Percentiles rank a stretch among this genome's conserved stretches.
Evolutionary conservation across 1,284 basidiomycete genomes (phyloP).

Genomic region (Rhodotorula sp.): DNA sequence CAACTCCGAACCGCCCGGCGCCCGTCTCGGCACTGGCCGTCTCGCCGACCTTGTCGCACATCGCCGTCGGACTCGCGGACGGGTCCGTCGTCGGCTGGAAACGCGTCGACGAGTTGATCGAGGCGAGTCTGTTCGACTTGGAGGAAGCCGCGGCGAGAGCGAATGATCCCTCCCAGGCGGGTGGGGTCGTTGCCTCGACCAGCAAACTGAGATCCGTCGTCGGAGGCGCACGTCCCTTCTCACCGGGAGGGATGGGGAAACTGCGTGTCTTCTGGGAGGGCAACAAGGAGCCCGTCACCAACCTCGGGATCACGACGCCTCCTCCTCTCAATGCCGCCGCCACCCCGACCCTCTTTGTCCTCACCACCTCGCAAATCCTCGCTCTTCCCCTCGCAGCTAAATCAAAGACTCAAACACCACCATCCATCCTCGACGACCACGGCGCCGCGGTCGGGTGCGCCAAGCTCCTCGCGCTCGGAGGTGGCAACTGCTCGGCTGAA

Average conservation of each 20-base stretch:
- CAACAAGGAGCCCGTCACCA: slow-evolving; percentile 77
- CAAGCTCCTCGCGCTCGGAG: slow-evolving; percentile 66
- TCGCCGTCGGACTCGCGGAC: slow-evolving; percentile 87
- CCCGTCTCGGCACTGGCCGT: slow-evolving; percentile 81
- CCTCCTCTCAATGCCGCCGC: slow-evolving; percentile 6
- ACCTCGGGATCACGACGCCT: slow-evolving; percentile 69
- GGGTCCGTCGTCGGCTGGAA: slow-evolving; percentile 91
- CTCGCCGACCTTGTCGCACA: slow-evolving; percentile 74
- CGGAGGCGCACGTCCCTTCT: slow-evolving; percentile 51
- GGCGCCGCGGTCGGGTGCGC: slow-evolving; percentile 82
- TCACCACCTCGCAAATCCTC: slow-evolving; percentile 78
- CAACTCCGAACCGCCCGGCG: slow-evolving; percentile 56
- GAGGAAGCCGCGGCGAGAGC: slow-evolving; percentile 29
- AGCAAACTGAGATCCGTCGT: slow-evolving; percentile 2
- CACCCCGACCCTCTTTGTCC: slow-evolving; percentile 64
- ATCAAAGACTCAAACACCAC: slow-evolving; percentile 39
- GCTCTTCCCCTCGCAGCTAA: slow-evolving; percentile 63
- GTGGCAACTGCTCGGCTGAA: slow-evolving; percentile 9
- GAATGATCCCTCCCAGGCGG: not conserved
- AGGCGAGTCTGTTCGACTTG: slow-evolving; percentile 26
- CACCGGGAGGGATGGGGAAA: slow-evolving; percentile 44
- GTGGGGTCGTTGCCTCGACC: not conserved
- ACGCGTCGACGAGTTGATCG: slow-evolving; percentile 75
- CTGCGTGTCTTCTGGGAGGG: slow-evolving; percentile 43
- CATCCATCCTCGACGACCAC: slow-evolving; percentile 75